Evolutionary conservation across 257 asterid species (phyloP), one percentile per base, ranked within the genome.

Genomic region (Solanum rostratum): DNA sequence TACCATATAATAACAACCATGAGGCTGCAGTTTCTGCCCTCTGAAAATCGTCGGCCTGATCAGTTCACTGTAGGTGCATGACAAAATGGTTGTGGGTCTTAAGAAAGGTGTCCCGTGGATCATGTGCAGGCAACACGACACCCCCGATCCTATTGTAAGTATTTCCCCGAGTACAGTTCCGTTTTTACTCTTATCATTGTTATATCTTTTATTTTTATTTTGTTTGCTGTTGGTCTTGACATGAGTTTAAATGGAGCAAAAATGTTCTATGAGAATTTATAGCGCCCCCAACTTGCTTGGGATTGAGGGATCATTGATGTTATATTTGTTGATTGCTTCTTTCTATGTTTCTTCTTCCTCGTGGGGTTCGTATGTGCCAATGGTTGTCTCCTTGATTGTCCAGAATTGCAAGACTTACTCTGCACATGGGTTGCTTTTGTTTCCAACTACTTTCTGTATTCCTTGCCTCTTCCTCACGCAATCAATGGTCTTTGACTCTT

Each of bases 31-130:
- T 97, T 95, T 91, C 92, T 97, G 57, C 99, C 99, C 59, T 89
- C 98, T 89, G 97, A 85, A 87, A 86, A 62, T 33, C 97, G 99
- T 45, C 95, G 93, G 57, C 94, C 98, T 5, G 98, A 97, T 91
- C 98, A 97, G 85, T 97, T 89, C 86, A 93, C 97, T 41, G 99
- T 94, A 85, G 92, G 99, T 91, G 79, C 55, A 41, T 73, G 15
- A 82, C 73, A 63, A 94, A 88, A 94, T 96, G 99, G 99, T 98
- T 57, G 94, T 94, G 76, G 95, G 88, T 88, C 99, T 90, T 29
- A 93, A 90, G 71, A 96, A 98, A 24, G 99, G 98, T 85, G 98
- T 96, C 62, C 99, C 99, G 18, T 96, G 99, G 99, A 70, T 96
- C 89, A 96, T 96, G 79, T n/a, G n/a, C n/a, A n/a, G n/a, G n/a